Evolutionary conservation across 129 eudicot genomes (phyloP), one percentile per base, ranked within the genome.

Genomic region (Kitagawia praeruptora): DNA sequence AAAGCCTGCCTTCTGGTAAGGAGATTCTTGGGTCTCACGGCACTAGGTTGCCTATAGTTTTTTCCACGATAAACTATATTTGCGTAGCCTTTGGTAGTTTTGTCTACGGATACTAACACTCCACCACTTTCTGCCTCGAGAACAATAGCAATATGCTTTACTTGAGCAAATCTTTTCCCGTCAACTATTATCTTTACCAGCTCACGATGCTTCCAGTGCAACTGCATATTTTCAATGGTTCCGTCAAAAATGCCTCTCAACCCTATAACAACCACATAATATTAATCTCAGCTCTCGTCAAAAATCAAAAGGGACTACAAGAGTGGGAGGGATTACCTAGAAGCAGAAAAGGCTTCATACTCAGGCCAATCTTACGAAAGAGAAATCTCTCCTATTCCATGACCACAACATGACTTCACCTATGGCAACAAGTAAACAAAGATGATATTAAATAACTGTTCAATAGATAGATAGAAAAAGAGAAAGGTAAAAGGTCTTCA

Each of bases 121-220:
- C 99, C 99, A 73, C 97, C 98, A 83, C 99, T 96, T 83, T 96
- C 99, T 5, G 97, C 98, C 87, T 96, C 99, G 5, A 96, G 92
- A 69, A 87, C 78, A 58, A 96, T 84, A 14, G 99, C 99, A 63
- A 92, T 77, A 78, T 96, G 97, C 85, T 85, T 92, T 18, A 96
- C 93, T 41, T 84, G 97, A 25, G 93, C 82, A 63, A 87, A 87
- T 44, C 80, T 87, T 78, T 90, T 96, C 45, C 95, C 64, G 45
- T 89, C 89, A 73, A 92, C 96, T 53, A 96, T 80, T 58, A 96
- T 86, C 80, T 96, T 96, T 63, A 96, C 99, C 51, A 96, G 77
- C 87, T 96, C 99, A 6, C 99, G 86, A 82, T 87, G 90, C 85
- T 89, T 96, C 99, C 99, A 96, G 77, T 90, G 98, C 66, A 96